Conservation (phyloP, 225 moss, liverwort and hornwort species). For the Pseudisothecium myosuroides region DNA sequence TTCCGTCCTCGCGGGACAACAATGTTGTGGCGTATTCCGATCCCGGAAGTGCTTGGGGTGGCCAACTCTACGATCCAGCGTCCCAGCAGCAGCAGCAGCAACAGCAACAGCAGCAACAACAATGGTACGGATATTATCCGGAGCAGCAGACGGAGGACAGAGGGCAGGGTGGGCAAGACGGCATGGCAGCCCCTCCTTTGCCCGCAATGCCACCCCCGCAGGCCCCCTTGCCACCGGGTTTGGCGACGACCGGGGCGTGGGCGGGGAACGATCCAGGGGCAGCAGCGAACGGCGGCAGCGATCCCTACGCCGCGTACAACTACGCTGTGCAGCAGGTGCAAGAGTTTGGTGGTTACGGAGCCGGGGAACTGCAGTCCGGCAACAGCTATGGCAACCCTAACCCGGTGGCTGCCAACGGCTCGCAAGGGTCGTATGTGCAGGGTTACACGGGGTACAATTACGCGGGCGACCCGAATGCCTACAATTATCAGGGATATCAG, state of each 20-base stretch:
- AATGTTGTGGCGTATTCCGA: constrained; percentile 31
- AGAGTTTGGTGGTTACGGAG: constrained; percentile 58
- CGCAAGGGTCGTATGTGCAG: constrained; percentile 50
- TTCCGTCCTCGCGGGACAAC: constrained; percentile 26
- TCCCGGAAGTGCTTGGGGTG: constrained; percentile 34
- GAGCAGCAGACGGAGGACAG: constrained; percentile 60
- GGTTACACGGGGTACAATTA: constrained; percentile 52
- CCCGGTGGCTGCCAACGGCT: constrained; percentile 49
- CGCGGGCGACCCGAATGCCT: constrained; percentile 46
- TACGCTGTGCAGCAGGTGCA: constrained; percentile 49
- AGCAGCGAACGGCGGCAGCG: constrained; percentile 28
- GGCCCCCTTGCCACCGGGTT: constrained; percentile 74
- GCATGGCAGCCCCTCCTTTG: constrained; percentile 53
- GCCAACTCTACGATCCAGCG: constrained; percentile 21
- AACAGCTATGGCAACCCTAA: constrained; percentile 12
- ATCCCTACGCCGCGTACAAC: constrained; percentile 50
- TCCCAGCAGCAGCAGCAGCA: constrained; percentile 39
- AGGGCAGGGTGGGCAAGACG: constrained; percentile 54
- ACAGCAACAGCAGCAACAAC: constrained; percentile 28
- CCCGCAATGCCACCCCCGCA: constrained; percentile 87
- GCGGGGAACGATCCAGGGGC: constrained; percentile 37
- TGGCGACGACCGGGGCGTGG: constrained; percentile 53
- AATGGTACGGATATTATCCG: constrained; percentile 61
- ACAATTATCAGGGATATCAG: constrained; percentile 49
- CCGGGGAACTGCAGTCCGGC: constrained; percentile 33